These are phyloP conservation scores for Monascus purpureus DNA, from an alignment of 495 filamentous ascomycete genomes.

Conservation along the genomic window DNA sequence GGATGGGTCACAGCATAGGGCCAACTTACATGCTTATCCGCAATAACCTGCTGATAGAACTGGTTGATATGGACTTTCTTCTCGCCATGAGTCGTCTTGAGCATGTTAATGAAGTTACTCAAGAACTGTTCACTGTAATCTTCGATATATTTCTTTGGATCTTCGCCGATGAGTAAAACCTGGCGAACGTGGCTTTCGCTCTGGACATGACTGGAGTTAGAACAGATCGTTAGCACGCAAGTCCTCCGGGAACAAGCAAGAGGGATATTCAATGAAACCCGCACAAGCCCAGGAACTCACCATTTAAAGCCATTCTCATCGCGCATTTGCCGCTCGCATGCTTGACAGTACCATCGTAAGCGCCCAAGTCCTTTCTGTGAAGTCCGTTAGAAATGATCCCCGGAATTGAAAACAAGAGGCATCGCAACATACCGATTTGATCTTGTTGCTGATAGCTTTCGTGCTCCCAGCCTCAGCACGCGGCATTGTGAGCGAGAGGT, in stretches of 20 bases:
- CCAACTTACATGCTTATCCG: slow-evolving; percentile 19
- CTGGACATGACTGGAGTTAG: slow-evolving; percentile 43
- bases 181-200: slow-evolving; percentile 74
- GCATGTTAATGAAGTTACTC: slow-evolving; percentile 58
- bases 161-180: slow-evolving; percentile 73
- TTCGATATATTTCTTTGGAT: slow-evolving; percentile 65
- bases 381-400: slow-evolving; percentile 1
- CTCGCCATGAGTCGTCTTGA: slow-evolving; percentile 70
- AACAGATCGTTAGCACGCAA: neutral
- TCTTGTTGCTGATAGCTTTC: slow-evolving; percentile 76
- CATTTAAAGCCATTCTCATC: slow-evolving; percentile 44
- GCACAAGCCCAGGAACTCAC: slow-evolving; percentile 5
- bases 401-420: neutral
- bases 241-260: too few relatives aligned
- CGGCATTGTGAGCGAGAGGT: slow-evolving; percentile 70
- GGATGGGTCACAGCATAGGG: too few relatives aligned
- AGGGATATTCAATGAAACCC: neutral
- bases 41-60: slow-evolving; percentile 73
- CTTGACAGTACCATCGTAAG: slow-evolving; percentile 61
- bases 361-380: slow-evolving; percentile 69
- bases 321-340: slow-evolving; percentile 34
- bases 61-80: slow-evolving; percentile 76
- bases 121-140: slow-evolving; percentile 66
- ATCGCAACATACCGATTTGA: slow-evolving; percentile 39
- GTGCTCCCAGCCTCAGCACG: slow-evolving; percentile 80